Conservation (phyloP, 805 yeast genomes). For the Yamadazyma kitorensis region DNA sequence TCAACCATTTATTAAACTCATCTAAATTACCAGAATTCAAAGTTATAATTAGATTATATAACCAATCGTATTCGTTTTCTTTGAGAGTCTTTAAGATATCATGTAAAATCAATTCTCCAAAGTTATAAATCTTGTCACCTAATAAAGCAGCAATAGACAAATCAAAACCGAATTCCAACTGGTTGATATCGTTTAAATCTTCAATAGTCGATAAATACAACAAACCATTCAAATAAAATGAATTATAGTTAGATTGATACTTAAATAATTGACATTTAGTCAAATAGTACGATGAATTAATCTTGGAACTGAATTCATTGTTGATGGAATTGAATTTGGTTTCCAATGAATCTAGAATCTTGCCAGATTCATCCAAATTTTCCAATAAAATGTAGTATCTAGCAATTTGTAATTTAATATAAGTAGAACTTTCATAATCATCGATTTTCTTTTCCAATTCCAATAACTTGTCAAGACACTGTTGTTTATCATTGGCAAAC, state of each 20-base stretch:
- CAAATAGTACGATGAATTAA: constrained; percentile 80
- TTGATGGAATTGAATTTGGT: constrained; percentile 30
- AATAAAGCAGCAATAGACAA: constrained; percentile 81
- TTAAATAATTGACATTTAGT: constrained; percentile 76
- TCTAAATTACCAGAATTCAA: constrained; percentile 77
- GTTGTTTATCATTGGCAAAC: constrained; percentile 29
- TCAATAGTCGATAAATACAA: constrained; percentile 60
- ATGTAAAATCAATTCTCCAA: constrained; percentile 91
- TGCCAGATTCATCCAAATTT: constrained; percentile 56
- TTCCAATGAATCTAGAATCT: constrained; percentile 60
- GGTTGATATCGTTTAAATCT: constrained; percentile 35
- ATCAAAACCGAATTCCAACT: constrained; percentile 58
- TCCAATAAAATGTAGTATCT: constrained; percentile 60
- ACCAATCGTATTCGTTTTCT: constrained; percentile 56
- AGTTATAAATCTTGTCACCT: constrained; percentile 90
- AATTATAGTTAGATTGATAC: constrained; percentile 72
- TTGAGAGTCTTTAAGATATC: constrained; percentile 62
- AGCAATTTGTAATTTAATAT: constrained; percentile 63
- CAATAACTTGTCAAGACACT: constrained; percentile 35
- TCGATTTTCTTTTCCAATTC: constrained; percentile 34
- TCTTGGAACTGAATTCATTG: constrained; percentile 42
- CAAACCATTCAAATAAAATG: constrained; percentile 77
- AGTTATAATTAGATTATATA: constrained; percentile 64
- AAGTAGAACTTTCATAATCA: constrained; percentile 52
- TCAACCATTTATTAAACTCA: constrained; percentile 53